Conservation (phyloP, 2,329 filamentous ascomycete genomes). For the Xylaria sp. region DNA sequence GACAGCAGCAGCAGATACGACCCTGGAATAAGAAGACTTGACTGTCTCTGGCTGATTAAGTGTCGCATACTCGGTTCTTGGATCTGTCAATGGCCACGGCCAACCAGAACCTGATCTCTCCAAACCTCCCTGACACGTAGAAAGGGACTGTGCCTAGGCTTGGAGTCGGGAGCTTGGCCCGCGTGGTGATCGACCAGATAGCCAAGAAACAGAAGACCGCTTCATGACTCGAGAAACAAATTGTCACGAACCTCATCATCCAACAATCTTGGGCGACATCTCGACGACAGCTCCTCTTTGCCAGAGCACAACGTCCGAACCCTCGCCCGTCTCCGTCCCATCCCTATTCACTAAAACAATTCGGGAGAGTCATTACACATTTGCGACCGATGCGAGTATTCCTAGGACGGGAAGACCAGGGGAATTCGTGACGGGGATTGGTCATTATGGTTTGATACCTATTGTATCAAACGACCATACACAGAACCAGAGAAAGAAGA, state of each 20-base stretch:
- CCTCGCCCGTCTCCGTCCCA: constrained; percentile 37
- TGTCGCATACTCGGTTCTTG: constrained; percentile 33
- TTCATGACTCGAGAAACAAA: constrained; percentile 50
- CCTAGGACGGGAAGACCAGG: constrained; percentile 41
- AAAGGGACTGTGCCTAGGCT: constrained; percentile 40
- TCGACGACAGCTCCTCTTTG: constrained; percentile 42
- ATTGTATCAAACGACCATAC: constrained; percentile 38
- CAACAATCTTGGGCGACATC: constrained; percentile 42
- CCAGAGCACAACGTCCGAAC: constrained; percentile 41
- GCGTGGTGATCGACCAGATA: constrained; percentile 36
- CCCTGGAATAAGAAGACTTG: background rate
- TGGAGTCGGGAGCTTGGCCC: constrained; percentile 40
- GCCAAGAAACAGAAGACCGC: constrained; percentile 37
- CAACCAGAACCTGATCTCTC: constrained; percentile 41
- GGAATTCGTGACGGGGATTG: constrained; percentile 45
- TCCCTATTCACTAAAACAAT: constrained; percentile 40
- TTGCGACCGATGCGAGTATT: constrained; percentile 42
- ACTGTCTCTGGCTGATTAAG: constrained; percentile 29
- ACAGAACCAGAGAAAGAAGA: constrained; percentile 37
- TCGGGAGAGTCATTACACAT: constrained; percentile 40
- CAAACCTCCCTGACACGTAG: constrained; percentile 43
- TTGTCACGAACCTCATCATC: constrained; percentile 42
- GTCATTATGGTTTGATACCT: constrained; percentile 49
- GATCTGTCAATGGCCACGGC: constrained; percentile 48
- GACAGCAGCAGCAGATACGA: constrained; percentile 14